Evolutionary conservation across 192 early-diverging fungal genomes (phyloP).

Genomic region (Podila horticola): DNA sequence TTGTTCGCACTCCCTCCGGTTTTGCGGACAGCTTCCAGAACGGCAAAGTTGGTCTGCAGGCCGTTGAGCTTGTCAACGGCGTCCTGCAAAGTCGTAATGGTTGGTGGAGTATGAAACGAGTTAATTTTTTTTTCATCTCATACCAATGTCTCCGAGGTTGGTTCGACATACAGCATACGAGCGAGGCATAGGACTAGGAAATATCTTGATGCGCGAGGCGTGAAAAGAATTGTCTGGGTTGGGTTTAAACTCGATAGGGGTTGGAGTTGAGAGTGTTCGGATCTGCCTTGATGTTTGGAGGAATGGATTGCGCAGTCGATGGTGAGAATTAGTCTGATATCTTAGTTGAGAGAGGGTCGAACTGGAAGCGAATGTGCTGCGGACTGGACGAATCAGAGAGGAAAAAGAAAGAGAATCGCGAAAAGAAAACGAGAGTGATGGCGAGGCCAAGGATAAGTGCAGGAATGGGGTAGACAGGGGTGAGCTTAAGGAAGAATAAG

Average conservation of each 20-base stretch:
- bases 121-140: neutral
- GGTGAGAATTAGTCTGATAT: neutral
- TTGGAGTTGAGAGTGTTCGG: neutral
- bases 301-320: neutral
- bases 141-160: neutral
- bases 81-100: slow-evolving; percentile 60
- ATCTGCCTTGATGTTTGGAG: neutral
- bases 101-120: slow-evolving; percentile 1
- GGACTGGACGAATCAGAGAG: no score
- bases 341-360: neutral
- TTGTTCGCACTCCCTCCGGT: slow-evolving; percentile 70
- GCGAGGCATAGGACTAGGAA: slow-evolving; percentile 44
- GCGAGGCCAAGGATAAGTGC: no score
- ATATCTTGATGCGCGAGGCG: slow-evolving; percentile 35
- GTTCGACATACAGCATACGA: slow-evolving; percentile 36
- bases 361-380: no score
- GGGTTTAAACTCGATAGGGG: neutral
- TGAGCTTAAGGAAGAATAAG: slow-evolving; percentile 2
- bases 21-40: slow-evolving; percentile 76
- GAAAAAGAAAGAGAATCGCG: neutral
- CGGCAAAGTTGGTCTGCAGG: slow-evolving; percentile 87
- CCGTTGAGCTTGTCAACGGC: slow-evolving; percentile 85
- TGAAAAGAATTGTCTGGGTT: neutral
- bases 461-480: neutral
- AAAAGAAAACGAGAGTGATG: neutral